Conservation (phyloP, 352 stramenopile genomes). For the Phytophthora pseudosyringae region DNA sequence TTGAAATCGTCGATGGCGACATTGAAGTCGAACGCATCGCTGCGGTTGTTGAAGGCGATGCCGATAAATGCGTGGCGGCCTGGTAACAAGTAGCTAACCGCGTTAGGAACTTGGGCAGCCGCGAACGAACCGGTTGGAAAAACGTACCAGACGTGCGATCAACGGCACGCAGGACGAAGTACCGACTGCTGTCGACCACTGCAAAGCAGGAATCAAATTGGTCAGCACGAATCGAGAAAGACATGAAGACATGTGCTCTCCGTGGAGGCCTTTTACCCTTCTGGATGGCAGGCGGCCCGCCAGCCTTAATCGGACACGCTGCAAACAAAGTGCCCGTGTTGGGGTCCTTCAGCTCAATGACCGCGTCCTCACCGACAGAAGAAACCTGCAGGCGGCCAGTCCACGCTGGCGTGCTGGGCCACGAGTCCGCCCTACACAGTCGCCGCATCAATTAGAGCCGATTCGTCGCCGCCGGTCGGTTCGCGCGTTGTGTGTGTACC, state of each 20-base stretch:
- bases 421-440: constrained; percentile 59
- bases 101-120: neutral
- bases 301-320: constrained; percentile 64
- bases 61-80: constrained; percentile 94
- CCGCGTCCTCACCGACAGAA: constrained; percentile 57
- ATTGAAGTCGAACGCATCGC: constrained; percentile 96
- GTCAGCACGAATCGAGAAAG: neutral
- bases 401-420: constrained; percentile 66
- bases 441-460: neutral
- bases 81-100: constrained; percentile 3
- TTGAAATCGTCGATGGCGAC: constrained; percentile 91
- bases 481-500: constrained; percentile 25
- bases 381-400: constrained; percentile 70
- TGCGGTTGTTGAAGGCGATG: constrained; percentile 94
- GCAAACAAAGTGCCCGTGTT: constrained; percentile 64
- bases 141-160: constrained; percentile 76
- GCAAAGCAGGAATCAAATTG: neutral
- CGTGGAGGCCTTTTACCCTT: constrained; percentile 45
- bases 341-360: constrained; percentile 70
- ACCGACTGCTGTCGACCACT: constrained; percentile 92
- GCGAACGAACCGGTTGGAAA: neutral
- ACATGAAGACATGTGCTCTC: neutral
- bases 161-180: constrained; percentile 94
- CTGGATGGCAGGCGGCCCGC: constrained; percentile 61
- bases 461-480: neutral